Evolutionary conservation across 257 asterid genomes (phyloP).

Genomic region (Nicotiana sylvestris): DNA sequence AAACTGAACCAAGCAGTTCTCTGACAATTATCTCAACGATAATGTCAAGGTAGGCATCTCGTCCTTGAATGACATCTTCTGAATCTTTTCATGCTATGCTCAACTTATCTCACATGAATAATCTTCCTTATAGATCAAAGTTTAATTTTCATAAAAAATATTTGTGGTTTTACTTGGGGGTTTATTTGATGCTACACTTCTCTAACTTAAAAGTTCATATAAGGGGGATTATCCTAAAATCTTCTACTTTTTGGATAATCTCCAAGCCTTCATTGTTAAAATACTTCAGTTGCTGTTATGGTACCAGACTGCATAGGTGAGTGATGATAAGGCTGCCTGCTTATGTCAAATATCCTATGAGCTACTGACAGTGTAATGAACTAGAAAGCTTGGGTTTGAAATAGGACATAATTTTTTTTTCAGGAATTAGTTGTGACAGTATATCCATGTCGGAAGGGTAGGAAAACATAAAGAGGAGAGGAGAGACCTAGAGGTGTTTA

Average conservation of each 20-base stretch:
- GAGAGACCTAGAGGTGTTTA: not conserved
- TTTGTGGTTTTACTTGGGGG: not conserved
- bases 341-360: not conserved
- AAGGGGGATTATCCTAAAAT: too few relatives aligned
- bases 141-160: not conserved
- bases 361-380: not conserved
- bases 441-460: not conserved
- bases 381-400: not conserved
- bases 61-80: not conserved
- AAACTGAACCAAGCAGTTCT: conserved; percentile 42
- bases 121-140: not conserved
- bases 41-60: conserved; percentile 58
- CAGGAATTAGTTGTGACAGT: not conserved
- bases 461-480: not conserved
- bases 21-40: conserved; percentile 46
- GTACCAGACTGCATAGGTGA: not conserved
- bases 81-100: conserved; percentile 4
- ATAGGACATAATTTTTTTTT: too few relatives aligned
- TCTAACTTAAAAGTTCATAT: too few relatives aligned
- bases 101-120: conserved; percentile 15
- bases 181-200: too few relatives aligned
- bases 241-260: not conserved
- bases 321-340: not conserved
- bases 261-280: not conserved
- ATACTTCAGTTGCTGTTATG: not conserved